Evolutionary conservation across 2,329 filamentous ascomycete species (phyloP).

Genomic region (Phyllosticta paracitricarpa): DNA sequence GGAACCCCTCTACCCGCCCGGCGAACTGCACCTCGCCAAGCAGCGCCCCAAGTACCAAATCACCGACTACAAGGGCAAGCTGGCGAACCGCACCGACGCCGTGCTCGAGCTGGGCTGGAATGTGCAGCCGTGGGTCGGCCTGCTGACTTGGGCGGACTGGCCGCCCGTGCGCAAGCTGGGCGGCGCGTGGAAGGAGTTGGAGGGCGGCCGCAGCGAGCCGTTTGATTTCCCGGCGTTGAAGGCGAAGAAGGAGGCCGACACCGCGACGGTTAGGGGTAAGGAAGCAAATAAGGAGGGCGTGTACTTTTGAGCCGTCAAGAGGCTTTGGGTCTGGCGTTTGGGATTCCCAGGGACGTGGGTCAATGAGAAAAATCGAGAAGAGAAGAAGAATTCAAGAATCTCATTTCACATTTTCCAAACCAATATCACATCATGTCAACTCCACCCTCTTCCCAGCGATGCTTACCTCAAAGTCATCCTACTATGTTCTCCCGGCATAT

Average conservation of each 20-base stretch:
- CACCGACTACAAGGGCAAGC: conserved; percentile 72
- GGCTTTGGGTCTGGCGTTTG: neutral
- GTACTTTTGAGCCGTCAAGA: conserved; percentile 1
- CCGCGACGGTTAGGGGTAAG: conserved; percentile 39
- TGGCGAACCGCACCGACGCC: conserved; percentile 65
- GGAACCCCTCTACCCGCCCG: conserved; percentile 39
- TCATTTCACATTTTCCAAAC: no score
- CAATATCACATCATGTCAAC: no score
- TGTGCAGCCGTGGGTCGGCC: conserved; percentile 92
- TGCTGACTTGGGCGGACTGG: conserved; percentile 62
- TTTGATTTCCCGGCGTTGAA: conserved; percentile 61
- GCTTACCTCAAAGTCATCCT: no score
- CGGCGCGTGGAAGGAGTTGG: conserved; percentile 55
- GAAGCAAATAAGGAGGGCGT: conserved; percentile 32
- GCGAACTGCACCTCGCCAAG: conserved; percentile 66
- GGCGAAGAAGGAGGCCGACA: conserved; percentile 43
- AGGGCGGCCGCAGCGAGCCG: conserved; percentile 52
- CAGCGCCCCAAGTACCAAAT: conserved; percentile 96
- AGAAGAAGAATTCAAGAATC: no score
- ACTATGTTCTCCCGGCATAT: no score
- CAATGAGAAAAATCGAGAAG: no score
- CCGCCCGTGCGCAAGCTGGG: conserved; percentile 26
- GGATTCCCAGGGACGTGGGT: neutral
- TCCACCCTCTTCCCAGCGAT: no score
- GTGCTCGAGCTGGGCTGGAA: conserved; percentile 84